phyloP scores from a whole-genome alignment of 2,329 filamentous ascomycete species.

The Trichocomaceae sp. region DNA sequence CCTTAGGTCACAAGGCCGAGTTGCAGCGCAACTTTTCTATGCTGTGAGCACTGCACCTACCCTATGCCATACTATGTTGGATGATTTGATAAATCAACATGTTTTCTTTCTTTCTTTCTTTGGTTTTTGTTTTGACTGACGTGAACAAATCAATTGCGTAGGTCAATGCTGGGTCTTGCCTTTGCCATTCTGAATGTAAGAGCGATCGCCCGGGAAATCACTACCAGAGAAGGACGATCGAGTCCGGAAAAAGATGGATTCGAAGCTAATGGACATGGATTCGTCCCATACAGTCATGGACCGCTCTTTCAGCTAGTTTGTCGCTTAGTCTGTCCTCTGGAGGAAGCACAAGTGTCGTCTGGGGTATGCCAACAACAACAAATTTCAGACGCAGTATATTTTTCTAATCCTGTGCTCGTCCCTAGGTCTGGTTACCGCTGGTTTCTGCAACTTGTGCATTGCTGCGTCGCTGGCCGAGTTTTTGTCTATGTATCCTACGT shows the following conservation, averaged over 20 bases:
- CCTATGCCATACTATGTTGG: too few species aligned
- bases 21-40: slow-evolving; percentile 53
- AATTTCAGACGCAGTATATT: background rate
- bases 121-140: too few species aligned
- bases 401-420: background rate
- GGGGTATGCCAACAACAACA: slow-evolving; percentile 50
- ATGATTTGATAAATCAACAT: too few species aligned
- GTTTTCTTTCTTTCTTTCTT: too few species aligned
- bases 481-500: slow-evolving; percentile 56
- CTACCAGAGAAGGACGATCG: too few species aligned
- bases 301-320: slow-evolving; percentile 53
- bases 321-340: slow-evolving; percentile 62
- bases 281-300: slow-evolving; percentile 46
- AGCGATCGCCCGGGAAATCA: slow-evolving; percentile 3
- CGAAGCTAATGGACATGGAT: background rate
- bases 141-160: slow-evolving; percentile 9
- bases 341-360: slow-evolving; percentile 64
- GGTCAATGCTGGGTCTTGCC: slow-evolving; percentile 55
- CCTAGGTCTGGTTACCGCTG: slow-evolving; percentile 48
- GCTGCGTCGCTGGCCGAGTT: slow-evolving; percentile 66
- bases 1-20: slow-evolving; percentile 53
- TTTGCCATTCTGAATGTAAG: slow-evolving; percentile 55
- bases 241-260: background rate
- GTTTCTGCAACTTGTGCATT: slow-evolving; percentile 63
- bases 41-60: slow-evolving; percentile 26